These are phyloP conservation scores for Drechslera avenae DNA, from an alignment of 2,329 filamentous ascomycete genomes.

Conservation along the genomic window DNA sequence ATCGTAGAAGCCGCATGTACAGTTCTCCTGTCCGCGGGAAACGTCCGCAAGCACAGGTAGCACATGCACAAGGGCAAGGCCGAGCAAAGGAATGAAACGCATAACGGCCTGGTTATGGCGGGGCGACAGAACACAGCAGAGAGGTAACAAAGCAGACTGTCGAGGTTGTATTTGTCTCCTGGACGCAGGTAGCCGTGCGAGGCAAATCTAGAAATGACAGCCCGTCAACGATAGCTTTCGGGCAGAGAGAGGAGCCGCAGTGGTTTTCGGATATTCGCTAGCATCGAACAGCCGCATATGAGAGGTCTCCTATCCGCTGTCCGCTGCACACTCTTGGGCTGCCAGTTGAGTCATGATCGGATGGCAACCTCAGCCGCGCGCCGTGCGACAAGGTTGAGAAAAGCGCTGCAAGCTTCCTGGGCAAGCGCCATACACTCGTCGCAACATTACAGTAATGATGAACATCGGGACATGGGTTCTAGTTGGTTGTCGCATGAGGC, in stretches of 20 bases:
- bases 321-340: constrained; percentile 1
- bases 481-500: constrained; percentile 8
- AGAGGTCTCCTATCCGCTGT: constrained; percentile 13
- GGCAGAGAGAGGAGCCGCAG: constrained; percentile 14
- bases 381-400: constrained; percentile 8
- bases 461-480: constrained; percentile 13
- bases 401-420: constrained; percentile 13
- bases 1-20: constrained; percentile 56
- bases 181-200: constrained; percentile 2
- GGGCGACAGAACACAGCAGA: constrained; percentile 13
- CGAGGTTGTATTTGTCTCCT: constrained; percentile 9
- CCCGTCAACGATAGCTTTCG: constrained; percentile 7
- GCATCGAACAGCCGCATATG: not conserved
- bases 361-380: constrained; percentile 8
- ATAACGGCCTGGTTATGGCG: constrained; percentile 15
- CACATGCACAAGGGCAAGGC: constrained; percentile 21
- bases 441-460: constrained; percentile 1
- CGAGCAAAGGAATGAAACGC: constrained; percentile 13
- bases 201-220: constrained; percentile 2
- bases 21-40: constrained; percentile 35
- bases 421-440: constrained; percentile 6
- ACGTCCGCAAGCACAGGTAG: constrained; percentile 26
- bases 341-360: constrained; percentile 14
- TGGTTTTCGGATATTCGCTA: not conserved
- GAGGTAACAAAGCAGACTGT: constrained; percentile 3